phyloP scores from a whole-genome alignment of 306 rosid species.

The Lathyrus sativus region DNA sequence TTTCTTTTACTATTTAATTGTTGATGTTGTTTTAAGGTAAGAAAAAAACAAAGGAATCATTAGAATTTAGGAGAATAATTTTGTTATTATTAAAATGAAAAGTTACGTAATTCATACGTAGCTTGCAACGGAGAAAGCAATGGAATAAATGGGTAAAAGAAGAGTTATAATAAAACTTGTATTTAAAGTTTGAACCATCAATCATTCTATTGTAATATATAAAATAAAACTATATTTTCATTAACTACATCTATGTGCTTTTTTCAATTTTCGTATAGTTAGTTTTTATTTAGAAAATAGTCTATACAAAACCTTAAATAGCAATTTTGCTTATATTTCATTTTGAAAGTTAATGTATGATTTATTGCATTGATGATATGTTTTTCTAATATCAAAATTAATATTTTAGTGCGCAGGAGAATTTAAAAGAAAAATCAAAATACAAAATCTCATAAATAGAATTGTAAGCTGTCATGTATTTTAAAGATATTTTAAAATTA shows the following conservation, averaged over 20 bases:
- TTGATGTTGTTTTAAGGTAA: neutral
- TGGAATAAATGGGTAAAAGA: neutral
- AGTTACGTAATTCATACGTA: constrained; percentile 21
- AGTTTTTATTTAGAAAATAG: neutral
- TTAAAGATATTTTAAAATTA: too few relatives aligned
- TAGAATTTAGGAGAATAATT: constrained; percentile 10
- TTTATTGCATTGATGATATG: too few relatives aligned
- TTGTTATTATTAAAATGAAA: constrained; percentile 11
- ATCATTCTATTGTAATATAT: neutral
- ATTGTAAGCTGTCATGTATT: too few relatives aligned
- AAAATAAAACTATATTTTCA: neutral
- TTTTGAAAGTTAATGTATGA: too few relatives aligned
- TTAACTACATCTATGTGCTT: neutral
- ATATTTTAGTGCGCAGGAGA: too few relatives aligned
- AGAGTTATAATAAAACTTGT: neutral
- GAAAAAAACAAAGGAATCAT: constrained; percentile 28
- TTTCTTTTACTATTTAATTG: constrained; percentile 6
- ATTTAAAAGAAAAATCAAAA: too few relatives aligned
- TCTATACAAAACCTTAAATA: too few relatives aligned
- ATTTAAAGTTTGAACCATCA: neutral
- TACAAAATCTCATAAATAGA: too few relatives aligned
- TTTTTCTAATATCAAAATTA: too few relatives aligned
- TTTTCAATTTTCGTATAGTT: neutral
- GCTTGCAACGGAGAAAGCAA: constrained; percentile 20
- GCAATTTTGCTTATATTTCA: too few relatives aligned